Evolutionary conservation across 2,329 filamentous ascomycete genomes (phyloP).

Genomic region (Hortaea sp.): DNA sequence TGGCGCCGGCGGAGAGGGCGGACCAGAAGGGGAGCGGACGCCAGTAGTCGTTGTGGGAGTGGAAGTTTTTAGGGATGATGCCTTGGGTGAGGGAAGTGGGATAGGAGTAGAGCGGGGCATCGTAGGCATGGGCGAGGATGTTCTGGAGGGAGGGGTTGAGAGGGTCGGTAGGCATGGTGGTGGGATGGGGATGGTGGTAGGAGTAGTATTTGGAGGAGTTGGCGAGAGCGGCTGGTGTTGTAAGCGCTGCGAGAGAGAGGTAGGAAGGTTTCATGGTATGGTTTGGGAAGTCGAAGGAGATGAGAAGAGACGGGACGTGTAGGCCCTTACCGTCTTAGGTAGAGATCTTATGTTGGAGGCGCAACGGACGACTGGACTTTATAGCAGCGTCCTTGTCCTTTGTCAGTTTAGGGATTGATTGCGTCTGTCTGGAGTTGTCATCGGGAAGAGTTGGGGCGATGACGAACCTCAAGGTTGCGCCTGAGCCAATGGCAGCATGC

Average conservation of each 20-base stretch:
- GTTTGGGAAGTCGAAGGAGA: too few species aligned
- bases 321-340: background rate
- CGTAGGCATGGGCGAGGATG: slow-evolving; percentile 46
- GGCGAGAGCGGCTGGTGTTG: slow-evolving; percentile 9
- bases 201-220: slow-evolving; percentile 31
- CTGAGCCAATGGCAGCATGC: slow-evolving; percentile 3
- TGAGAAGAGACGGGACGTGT: background rate
- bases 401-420: too few species aligned
- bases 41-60: slow-evolving; percentile 54
- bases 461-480: background rate
- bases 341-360: too few species aligned
- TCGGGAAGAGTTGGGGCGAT: background rate
- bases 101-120: slow-evolving; percentile 45
- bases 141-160: slow-evolving; percentile 40
- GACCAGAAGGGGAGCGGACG: slow-evolving; percentile 33
- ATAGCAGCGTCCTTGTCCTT: too few species aligned
- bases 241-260: slow-evolving; percentile 5
- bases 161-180: slow-evolving; percentile 20
- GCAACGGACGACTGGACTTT: too few species aligned
- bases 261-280: slow-evolving; percentile 7
- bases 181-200: slow-evolving; percentile 30
- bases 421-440: background rate
- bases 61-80: slow-evolving; percentile 47
- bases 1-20: slow-evolving; percentile 47
- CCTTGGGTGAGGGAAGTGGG: slow-evolving; percentile 52